These are phyloP conservation scores for Globisporangium parvum DNA, from an alignment of 352 stramenopile species.

Conservation along the genomic window DNA sequence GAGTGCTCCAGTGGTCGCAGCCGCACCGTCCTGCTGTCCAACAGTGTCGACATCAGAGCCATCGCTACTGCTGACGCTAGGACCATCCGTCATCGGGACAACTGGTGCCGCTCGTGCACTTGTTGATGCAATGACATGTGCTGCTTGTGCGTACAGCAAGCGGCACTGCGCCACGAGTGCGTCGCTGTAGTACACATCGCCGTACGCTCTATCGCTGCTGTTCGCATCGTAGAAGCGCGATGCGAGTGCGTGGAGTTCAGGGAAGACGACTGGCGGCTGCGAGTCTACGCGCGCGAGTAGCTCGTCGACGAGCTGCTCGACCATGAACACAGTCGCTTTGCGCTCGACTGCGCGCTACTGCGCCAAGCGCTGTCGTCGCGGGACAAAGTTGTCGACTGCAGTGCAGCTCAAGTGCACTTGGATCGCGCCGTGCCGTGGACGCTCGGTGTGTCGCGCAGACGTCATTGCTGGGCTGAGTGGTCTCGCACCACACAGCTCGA, in stretches of 20 bases:
- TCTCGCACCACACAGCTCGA: no score
- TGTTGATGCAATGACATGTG: constrained; percentile 9
- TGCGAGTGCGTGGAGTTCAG: constrained; percentile 25
- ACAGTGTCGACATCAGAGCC: not conserved
- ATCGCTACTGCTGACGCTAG: not conserved
- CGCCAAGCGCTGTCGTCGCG: constrained; percentile 19
- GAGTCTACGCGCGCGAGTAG: constrained; percentile 36
- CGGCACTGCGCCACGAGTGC: constrained; percentile 15
- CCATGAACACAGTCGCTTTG: constrained; percentile 34
- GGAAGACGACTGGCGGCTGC: constrained; percentile 16
- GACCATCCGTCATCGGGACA: no score
- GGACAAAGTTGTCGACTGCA: constrained; percentile 54
- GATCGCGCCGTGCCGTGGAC: constrained; percentile 3
- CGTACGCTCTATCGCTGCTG: constrained; percentile 10
- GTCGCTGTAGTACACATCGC: constrained; percentile 35
- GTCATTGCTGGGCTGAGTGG: not conserved
- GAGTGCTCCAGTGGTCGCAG: no score
- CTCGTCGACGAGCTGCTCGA: constrained; percentile 49
- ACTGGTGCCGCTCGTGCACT: not conserved
- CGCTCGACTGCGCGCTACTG: constrained; percentile 15
- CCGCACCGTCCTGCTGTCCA: not conserved
- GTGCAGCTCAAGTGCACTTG: constrained; percentile 47
- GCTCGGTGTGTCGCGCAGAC: not conserved
- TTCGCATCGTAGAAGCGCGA: constrained; percentile 8
- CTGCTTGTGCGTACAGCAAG: constrained; percentile 24